Conservation (phyloP, 2,329 filamentous ascomycete species). For the Fusarium verrucosum region DNA sequence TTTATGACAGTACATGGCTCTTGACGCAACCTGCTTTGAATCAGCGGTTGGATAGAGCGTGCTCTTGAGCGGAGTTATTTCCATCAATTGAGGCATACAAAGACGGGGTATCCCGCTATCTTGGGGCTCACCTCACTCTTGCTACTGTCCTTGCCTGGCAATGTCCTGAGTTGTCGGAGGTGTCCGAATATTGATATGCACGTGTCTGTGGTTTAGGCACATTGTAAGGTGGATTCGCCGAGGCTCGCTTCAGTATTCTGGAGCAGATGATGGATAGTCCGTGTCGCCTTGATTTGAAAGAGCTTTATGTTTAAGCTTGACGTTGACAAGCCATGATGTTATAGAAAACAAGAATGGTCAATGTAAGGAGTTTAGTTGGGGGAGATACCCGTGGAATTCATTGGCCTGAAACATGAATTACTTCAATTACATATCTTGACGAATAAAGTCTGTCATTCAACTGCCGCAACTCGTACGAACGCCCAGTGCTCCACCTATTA, state of each 20-base stretch:
- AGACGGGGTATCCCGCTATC: conserved; percentile 32
- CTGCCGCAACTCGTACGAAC: not conserved
- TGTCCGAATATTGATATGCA: conserved; percentile 14
- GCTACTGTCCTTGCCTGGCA: conserved; percentile 3
- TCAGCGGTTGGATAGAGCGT: conserved; percentile 33
- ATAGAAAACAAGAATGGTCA: not conserved
- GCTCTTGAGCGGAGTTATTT: conserved; percentile 35
- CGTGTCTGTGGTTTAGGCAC: conserved; percentile 1
- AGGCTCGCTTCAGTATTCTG: not conserved
- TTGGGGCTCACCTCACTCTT: conserved; percentile 8
- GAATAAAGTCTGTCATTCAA: conserved; percentile 2
- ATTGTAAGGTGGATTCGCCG: conserved; percentile 1
- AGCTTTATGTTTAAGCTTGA: not conserved
- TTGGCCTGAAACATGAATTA: conserved; percentile 7
- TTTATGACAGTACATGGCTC: conserved; percentile 23
- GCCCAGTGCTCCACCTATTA: conserved; percentile 1
- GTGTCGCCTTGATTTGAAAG: not conserved
- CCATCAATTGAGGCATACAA: conserved; percentile 37
- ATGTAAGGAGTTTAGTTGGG: conserved; percentile 6
- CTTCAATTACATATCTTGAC: conserved; percentile 1
- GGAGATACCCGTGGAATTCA: conserved; percentile 10
- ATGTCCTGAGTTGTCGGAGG: not conserved
- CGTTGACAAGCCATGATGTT: conserved; percentile 1
- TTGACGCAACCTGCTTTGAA: conserved; percentile 25
- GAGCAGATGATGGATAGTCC: not conserved